Evolutionary conservation across 305 asterid species (phyloP).

Genomic region (Solanum aculeatissimum): DNA sequence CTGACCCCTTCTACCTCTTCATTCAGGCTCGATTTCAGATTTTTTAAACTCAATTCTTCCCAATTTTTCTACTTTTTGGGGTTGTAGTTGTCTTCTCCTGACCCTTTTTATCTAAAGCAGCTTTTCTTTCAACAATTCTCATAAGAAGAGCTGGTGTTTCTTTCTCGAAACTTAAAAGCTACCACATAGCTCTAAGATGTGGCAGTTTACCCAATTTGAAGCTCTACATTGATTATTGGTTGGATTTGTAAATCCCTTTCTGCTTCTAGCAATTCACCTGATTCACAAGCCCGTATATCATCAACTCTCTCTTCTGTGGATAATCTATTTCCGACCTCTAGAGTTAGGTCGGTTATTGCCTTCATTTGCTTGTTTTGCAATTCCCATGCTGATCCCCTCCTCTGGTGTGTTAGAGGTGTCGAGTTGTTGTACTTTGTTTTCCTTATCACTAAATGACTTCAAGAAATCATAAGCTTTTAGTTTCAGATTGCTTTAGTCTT

Average conservation of each 20-base stretch:
- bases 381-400: neutral
- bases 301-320: neutral
- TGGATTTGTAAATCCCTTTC: too few species aligned
- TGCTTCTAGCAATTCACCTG: too few species aligned
- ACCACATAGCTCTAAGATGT: neutral
- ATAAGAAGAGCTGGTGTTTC: neutral
- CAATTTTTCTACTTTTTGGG: neutral
- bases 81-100: neutral
- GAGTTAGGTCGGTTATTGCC: neutral
- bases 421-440: neutral
- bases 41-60: neutral
- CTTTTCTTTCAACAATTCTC: neutral
- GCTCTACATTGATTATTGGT: neutral
- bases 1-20: neutral
- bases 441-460: neutral
- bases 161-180: neutral
- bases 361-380: neutral
- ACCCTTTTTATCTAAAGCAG: neutral
- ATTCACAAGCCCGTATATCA: too few species aligned
- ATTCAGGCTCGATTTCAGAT: neutral
- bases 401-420: neutral
- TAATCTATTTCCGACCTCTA: neutral
- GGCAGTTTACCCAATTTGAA: neutral
- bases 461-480: neutral
- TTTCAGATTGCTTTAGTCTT: neutral